Evolutionary conservation across 306 rosid species (phyloP).

Genomic region (Ochetophila trinervis): DNA sequence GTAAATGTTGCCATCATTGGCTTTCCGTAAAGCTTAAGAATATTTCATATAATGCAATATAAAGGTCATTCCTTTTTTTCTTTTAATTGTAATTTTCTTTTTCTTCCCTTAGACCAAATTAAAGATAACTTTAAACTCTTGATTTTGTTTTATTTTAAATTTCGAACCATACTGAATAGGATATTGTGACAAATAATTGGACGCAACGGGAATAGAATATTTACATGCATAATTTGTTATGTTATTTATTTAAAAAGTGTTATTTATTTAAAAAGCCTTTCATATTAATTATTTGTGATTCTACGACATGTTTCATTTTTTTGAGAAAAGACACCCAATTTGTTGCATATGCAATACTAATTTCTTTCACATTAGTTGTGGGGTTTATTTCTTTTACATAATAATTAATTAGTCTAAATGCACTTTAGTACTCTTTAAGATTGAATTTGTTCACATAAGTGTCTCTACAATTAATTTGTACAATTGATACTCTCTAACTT

Average conservation of each 20-base stretch:
- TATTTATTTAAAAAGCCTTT: constrained; percentile 8
- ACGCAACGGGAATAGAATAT: constrained; percentile 47
- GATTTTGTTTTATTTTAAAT: constrained; percentile 19
- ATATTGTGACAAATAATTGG: constrained; percentile 30
- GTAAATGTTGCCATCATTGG: constrained; percentile 49
- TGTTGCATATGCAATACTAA: no score
- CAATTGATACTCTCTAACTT: no score
- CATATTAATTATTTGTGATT: background rate
- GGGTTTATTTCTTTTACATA: background rate
- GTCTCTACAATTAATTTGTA: no score
- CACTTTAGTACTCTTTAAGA: no score
- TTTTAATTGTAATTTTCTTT: constrained; percentile 11
- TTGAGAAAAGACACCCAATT: no score
- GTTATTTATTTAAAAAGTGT: constrained; percentile 15
- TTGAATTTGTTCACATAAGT: no score
- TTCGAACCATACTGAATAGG: constrained; percentile 27
- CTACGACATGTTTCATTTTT: no score
- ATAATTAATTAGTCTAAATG: no score
- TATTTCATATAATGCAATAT: constrained; percentile 47
- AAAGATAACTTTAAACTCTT: constrained; percentile 38
- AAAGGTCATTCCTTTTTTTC: constrained; percentile 36
- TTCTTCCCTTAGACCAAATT: constrained; percentile 44
- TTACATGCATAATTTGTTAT: background rate
- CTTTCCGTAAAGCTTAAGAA: constrained; percentile 71
- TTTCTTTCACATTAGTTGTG: background rate